Conservation (phyloP, 2,329 filamentous ascomycete genomes). For the Aureobasidium sp. region DNA sequence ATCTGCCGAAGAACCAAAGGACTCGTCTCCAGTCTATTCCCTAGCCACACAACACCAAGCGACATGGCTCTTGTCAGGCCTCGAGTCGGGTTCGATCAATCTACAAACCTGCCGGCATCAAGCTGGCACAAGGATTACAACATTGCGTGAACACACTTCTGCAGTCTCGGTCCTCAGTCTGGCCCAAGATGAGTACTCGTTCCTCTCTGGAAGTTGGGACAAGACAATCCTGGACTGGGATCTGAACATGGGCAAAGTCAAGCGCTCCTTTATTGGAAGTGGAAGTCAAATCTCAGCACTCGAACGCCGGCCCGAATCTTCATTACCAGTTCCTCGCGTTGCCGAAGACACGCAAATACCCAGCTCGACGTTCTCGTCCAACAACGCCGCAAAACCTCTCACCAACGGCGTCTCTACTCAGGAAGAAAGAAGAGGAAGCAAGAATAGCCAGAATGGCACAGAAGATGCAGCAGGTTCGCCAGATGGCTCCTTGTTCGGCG, state of each 20-base stretch:
- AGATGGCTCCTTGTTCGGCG: slow-evolving; percentile 85
- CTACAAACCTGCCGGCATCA: slow-evolving; percentile 94
- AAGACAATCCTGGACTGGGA: slow-evolving; percentile 97
- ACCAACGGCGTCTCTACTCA: slow-evolving; percentile 39
- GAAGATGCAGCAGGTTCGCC: slow-evolving; percentile 71
- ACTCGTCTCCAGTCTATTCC: slow-evolving; percentile 89
- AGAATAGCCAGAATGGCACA: slow-evolving; percentile 42
- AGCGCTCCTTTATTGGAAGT: slow-evolving; percentile 79
- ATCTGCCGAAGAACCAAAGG: slow-evolving; percentile 55
- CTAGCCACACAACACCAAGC: slow-evolving; percentile 91
- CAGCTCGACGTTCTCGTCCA: slow-evolving; percentile 81
- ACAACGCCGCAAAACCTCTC: slow-evolving; percentile 68
- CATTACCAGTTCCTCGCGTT: slow-evolving; percentile 78
- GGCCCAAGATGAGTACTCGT: slow-evolving; percentile 84
- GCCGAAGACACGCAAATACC: slow-evolving; percentile 59
- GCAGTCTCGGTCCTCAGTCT: slow-evolving; percentile 91
- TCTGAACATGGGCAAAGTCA: slow-evolving; percentile 83
- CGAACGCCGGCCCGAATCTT: slow-evolving; percentile 83
- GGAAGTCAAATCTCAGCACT: slow-evolving; percentile 90
- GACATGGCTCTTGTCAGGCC: slow-evolving; percentile 90
- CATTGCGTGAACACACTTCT: slow-evolving; percentile 85
- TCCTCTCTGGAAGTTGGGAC: slow-evolving; percentile 97
- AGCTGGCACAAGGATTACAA: slow-evolving; percentile 89
- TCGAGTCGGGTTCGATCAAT: slow-evolving; percentile 94
- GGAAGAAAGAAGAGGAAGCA: slow-evolving; percentile 32